These are phyloP conservation scores for Aspergillus olivimuriae DNA, from an alignment of 495 filamentous ascomycete genomes.

Conservation along the genomic window DNA sequence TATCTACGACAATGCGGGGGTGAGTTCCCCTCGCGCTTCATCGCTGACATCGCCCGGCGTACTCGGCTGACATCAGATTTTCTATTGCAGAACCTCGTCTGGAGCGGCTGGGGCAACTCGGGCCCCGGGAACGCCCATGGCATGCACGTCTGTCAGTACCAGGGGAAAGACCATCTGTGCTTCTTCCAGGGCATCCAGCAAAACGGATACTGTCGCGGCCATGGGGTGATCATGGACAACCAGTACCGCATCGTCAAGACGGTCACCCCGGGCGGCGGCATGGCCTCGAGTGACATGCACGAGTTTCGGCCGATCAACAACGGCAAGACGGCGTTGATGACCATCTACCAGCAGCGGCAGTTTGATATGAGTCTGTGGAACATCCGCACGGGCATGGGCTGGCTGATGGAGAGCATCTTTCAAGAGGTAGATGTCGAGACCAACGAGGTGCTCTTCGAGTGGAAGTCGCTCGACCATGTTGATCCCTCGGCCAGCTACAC, in stretches of 20 bases:
- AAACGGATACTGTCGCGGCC: constrained; percentile 47
- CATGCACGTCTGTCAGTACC: constrained; percentile 41
- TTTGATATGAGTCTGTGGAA: constrained; percentile 49
- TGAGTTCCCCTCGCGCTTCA: constrained; percentile 21
- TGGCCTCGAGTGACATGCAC: constrained; percentile 46
- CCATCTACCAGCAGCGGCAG: constrained; percentile 49
- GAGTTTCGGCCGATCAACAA: constrained; percentile 42
- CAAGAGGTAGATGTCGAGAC: constrained; percentile 48
- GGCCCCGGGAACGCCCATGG: constrained; percentile 37
- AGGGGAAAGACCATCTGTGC: constrained; percentile 44
- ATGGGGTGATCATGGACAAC: constrained; percentile 48
- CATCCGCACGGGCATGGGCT: constrained; percentile 38
- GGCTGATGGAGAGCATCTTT: constrained; percentile 46
- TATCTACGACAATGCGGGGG: constrained; percentile 39
- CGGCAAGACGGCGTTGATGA: constrained; percentile 48
- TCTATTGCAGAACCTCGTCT: constrained; percentile 33
- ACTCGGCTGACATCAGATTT: constrained; percentile 11
- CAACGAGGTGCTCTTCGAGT: constrained; percentile 45
- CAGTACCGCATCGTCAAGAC: constrained; percentile 43
- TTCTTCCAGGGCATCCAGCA: constrained; percentile 50
- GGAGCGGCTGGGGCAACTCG: constrained; percentile 39
- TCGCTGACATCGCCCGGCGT: not conserved
- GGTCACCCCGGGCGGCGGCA: constrained; percentile 38
- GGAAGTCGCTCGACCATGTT: constrained; percentile 46
- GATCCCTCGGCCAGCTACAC: constrained; percentile 41